A percentile compares a stretch with the other conserved stretches of the same genome.
Conservation (phyloP, 2,329 filamentous ascomycete genomes). For the Fusarium longipes region DNA sequence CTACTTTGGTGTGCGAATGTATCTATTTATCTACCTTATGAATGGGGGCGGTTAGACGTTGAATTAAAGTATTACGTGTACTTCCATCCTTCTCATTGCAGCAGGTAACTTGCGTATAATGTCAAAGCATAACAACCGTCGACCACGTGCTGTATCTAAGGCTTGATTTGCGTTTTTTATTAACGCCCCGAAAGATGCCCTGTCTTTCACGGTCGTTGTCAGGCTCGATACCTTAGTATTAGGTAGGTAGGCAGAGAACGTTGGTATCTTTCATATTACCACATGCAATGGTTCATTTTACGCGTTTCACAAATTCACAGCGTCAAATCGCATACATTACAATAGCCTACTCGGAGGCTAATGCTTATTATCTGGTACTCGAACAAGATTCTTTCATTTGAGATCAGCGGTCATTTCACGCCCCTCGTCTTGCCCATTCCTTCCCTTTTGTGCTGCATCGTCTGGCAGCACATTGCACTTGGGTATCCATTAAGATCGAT, state of each 20-base stretch:
- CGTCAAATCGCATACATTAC: slow-evolving; percentile 16
- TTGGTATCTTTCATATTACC: not conserved
- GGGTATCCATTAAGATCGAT: slow-evolving; percentile 21
- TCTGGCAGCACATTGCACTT: slow-evolving; percentile 18
- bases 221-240: not conserved
- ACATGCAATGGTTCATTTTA: not conserved
- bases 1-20: slow-evolving; percentile 40
- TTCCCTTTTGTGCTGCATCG: slow-evolving; percentile 12
- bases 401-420: slow-evolving; percentile 31
- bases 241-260: not conserved
- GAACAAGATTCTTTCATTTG: slow-evolving; percentile 41
- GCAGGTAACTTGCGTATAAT: not conserved
- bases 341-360: slow-evolving; percentile 14
- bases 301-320: not conserved
- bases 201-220: not conserved
- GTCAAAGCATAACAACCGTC: not conserved
- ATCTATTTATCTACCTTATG: slow-evolving; percentile 39
- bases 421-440: slow-evolving; percentile 24
- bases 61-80: slow-evolving; percentile 42
- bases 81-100: slow-evolving; percentile 20
- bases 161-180: too few relatives aligned
- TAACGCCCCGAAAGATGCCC: not conserved
- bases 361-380: slow-evolving; percentile 42
- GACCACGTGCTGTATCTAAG: not conserved
- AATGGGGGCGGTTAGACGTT: slow-evolving; percentile 36